Percentiles rank a stretch among this genome's conserved stretches.
phyloP scores from a whole-genome alignment of 768 basidiomycete genomes.

The Psilocybe tampanensis region DNA sequence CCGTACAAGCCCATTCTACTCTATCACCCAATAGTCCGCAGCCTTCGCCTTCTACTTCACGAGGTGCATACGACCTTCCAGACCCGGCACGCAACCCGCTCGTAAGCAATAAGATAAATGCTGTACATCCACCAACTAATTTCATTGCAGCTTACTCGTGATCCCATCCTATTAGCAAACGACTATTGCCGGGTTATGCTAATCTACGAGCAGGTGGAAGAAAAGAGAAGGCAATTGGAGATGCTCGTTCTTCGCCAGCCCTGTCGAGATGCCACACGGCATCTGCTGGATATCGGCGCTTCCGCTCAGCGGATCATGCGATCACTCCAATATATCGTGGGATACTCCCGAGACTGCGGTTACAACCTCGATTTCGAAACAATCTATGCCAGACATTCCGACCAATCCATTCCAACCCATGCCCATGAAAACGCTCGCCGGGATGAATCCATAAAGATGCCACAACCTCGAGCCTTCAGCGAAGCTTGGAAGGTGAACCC shows the following conservation, averaged over 20 bases:
- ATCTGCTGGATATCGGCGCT: background rate
- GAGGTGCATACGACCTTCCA: background rate
- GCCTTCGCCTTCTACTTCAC: background rate
- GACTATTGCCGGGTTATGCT: slow-evolving; percentile 1
- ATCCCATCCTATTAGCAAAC: background rate
- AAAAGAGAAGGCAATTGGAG: background rate
- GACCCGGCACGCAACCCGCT: background rate
- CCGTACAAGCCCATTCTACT: background rate
- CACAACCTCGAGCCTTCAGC: background rate
- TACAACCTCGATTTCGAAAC: background rate
- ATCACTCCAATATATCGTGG: background rate
- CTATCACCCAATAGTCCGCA: background rate
- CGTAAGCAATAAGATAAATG: background rate
- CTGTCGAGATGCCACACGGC: background rate
- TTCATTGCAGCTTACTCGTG: background rate
- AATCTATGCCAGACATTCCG: background rate
- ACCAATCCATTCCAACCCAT: background rate
- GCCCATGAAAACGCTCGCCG: background rate
- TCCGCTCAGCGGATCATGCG: background rate
- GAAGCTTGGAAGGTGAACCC: background rate
- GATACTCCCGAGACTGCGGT: background rate
- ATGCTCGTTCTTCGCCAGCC: background rate
- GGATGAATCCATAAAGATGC: background rate
- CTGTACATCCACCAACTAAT: background rate
- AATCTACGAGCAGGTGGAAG: background rate